Evolutionary conservation across 257 asterid species (phyloP).

Genomic region (Henckelia pumila): DNA sequence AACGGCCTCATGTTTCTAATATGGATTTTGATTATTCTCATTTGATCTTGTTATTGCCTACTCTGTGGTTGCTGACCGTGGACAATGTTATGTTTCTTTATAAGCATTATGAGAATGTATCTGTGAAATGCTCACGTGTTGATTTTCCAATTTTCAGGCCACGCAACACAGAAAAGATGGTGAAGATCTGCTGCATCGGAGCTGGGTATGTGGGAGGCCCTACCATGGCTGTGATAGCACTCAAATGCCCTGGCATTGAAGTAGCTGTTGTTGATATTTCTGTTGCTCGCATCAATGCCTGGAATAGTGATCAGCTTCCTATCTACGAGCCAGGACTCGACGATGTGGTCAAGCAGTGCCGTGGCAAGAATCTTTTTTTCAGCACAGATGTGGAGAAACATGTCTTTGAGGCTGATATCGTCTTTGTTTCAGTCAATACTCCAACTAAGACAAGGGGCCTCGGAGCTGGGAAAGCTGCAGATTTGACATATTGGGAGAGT

Average conservation of each 20-base stretch:
- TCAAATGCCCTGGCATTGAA: neutral
- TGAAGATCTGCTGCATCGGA: neutral
- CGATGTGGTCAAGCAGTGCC: slow-evolving; percentile 17
- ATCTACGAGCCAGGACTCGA: slow-evolving; percentile 23
- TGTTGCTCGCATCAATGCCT: slow-evolving; percentile 16
- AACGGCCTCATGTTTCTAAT: neutral
- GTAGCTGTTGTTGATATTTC: slow-evolving; percentile 3
- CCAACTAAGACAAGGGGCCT: slow-evolving; percentile 1
- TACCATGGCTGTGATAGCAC: slow-evolving; percentile 1
- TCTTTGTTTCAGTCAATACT: neutral
- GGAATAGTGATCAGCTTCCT: slow-evolving; percentile 25
- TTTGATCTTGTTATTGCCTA: neutral
- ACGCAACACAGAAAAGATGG: neutral
- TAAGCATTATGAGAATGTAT: neutral
- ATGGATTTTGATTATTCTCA: neutral
- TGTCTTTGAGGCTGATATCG: slow-evolving; percentile 15
- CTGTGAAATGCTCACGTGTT: neutral
- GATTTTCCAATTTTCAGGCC: neutral
- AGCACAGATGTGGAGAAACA: slow-evolving; percentile 22
- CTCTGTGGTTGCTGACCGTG: neutral
- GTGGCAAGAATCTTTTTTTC: slow-evolving; percentile 25
- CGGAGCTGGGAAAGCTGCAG: slow-evolving; percentile 7
- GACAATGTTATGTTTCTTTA: neutral
- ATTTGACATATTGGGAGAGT: slow-evolving; percentile 23
- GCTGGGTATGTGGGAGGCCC: neutral